Evolutionary conservation across 345 rosid species (phyloP).

Genomic region (Odontarrhena argentea): DNA sequence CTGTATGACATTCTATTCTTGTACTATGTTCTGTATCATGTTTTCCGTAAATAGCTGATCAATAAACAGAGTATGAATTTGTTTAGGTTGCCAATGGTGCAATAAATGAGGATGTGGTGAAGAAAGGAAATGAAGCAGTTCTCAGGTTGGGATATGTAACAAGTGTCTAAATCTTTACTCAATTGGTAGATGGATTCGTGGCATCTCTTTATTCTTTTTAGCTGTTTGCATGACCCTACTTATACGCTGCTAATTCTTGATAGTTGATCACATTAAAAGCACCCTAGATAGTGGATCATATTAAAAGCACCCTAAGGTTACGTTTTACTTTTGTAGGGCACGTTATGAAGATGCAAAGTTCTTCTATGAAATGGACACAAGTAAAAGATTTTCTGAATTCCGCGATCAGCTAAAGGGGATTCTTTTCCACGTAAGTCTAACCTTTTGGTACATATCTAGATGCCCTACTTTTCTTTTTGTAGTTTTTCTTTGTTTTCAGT

Average conservation of each 20-base stretch:
- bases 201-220: not conserved
- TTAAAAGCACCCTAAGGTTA: slow-evolving; percentile 14
- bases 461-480: slow-evolving; percentile 5
- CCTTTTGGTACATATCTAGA: slow-evolving; percentile 13
- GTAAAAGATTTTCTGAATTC: slow-evolving; percentile 69
- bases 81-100: slow-evolving; percentile 95
- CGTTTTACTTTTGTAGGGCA: slow-evolving; percentile 60
- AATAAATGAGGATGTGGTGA: slow-evolving; percentile 70
- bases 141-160: slow-evolving; percentile 64
- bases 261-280: slow-evolving; percentile 21
- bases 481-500: slow-evolving; percentile 15
- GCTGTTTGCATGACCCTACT: slow-evolving; percentile 18
- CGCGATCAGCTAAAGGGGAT: slow-evolving; percentile 79
- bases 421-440: slow-evolving; percentile 85
- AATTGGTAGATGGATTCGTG: slow-evolving; percentile 11
- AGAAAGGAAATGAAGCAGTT: slow-evolving; percentile 97
- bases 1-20: slow-evolving; percentile 53
- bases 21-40: slow-evolving; percentile 25
- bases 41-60: slow-evolving; percentile 23
- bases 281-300: slow-evolving; percentile 6
- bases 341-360: slow-evolving; percentile 98
- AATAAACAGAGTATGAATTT: slow-evolving; percentile 25
- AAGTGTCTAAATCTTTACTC: slow-evolving; percentile 24
- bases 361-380: slow-evolving; percentile 84
- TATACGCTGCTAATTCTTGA: slow-evolving; percentile 10